These are phyloP conservation scores for Luvunga scandens DNA, from an alignment of 345 rosid species.

Conservation along the genomic window DNA sequence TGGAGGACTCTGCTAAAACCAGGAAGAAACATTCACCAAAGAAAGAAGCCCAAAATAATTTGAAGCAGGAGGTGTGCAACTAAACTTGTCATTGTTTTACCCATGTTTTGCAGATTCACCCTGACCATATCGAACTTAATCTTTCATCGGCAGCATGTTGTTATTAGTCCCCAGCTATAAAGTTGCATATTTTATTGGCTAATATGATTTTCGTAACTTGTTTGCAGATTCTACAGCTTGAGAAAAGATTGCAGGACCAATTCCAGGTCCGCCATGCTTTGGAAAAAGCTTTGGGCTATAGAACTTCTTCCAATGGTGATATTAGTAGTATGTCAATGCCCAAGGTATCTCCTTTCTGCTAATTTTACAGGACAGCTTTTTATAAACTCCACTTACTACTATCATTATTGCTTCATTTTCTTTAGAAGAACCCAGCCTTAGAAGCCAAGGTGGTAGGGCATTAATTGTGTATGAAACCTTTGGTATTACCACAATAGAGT, in stretches of 20 bases:
- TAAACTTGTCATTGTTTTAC: conserved; percentile 5
- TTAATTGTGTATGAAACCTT: not conserved
- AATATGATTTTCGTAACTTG: not conserved
- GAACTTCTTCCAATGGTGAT: conserved; percentile 36
- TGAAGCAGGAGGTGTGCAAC: conserved; percentile 81
- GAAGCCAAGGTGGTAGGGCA: not conserved
- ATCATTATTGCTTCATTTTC: not conserved
- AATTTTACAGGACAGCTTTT: conserved; percentile 3
- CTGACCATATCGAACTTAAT: not conserved
- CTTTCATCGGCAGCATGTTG: not conserved
- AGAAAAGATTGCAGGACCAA: conserved; percentile 74
- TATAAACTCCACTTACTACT: not conserved
- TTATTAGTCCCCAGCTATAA: not conserved
- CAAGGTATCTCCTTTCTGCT: conserved; percentile 45
- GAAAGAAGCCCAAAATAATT: conserved; percentile 48
- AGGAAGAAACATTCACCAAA: conserved; percentile 42
- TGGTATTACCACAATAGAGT: not conserved
- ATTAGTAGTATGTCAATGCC: conserved; percentile 46
- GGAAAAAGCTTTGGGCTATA: conserved; percentile 83
- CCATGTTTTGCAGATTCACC: not conserved
- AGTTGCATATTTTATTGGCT: not conserved
- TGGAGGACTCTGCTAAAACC: conserved; percentile 36
- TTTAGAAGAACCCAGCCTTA: not conserved
- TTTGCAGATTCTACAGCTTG: conserved; percentile 77
- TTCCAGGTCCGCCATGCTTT: conserved; percentile 69